Evolutionary conservation across 805 yeast genomes (phyloP).

Genomic region (Ogataea ramenticola): DNA sequence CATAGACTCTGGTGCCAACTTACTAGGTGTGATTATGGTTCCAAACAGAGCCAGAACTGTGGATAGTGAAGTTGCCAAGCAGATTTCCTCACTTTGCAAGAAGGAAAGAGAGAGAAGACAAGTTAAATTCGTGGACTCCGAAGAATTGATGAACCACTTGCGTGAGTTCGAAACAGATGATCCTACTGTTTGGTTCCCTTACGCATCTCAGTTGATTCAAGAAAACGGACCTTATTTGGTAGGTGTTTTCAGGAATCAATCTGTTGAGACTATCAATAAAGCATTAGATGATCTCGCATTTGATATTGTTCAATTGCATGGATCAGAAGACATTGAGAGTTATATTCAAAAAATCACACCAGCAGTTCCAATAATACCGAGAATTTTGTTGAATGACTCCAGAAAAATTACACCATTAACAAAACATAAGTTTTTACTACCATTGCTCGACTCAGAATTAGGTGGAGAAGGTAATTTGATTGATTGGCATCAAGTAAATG

Average conservation of each 20-base stretch:
- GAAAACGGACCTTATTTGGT: slow-evolving; percentile 61
- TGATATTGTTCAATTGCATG: slow-evolving; percentile 88
- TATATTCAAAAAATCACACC: slow-evolving; percentile 26
- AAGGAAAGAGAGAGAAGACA: slow-evolving; percentile 12
- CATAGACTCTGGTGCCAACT: slow-evolving; percentile 60
- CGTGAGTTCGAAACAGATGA: slow-evolving; percentile 10
- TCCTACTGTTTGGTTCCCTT: slow-evolving; percentile 28
- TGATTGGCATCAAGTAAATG: slow-evolving; percentile 55
- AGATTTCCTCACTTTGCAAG: slow-evolving; percentile 30
- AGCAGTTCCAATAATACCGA: slow-evolving; percentile 57
- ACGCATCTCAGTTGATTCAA: slow-evolving; percentile 16
- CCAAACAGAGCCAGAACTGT: slow-evolving; percentile 76
- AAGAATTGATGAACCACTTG: slow-evolving; percentile 16
- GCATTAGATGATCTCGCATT: slow-evolving; percentile 38
- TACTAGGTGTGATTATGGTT: slow-evolving; percentile 81
- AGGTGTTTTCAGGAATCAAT: slow-evolving; percentile 87
- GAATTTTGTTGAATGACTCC: slow-evolving; percentile 58
- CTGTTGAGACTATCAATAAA: slow-evolving; percentile 49
- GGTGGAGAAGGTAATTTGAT: slow-evolving; percentile 90
- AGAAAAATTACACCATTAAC: slow-evolving; percentile 14
- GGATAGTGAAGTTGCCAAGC: slow-evolving; percentile 34
- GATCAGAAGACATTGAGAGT: slow-evolving; percentile 50
- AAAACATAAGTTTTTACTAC: slow-evolving; percentile 39
- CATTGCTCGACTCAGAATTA: slow-evolving; percentile 75
- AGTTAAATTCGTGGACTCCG: slow-evolving; percentile 14